Evolutionary conservation across 2,329 filamentous ascomycete genomes (phyloP), one percentile per base, ranked within the genome.

Genomic region (Macrophomina tecta): DNA sequence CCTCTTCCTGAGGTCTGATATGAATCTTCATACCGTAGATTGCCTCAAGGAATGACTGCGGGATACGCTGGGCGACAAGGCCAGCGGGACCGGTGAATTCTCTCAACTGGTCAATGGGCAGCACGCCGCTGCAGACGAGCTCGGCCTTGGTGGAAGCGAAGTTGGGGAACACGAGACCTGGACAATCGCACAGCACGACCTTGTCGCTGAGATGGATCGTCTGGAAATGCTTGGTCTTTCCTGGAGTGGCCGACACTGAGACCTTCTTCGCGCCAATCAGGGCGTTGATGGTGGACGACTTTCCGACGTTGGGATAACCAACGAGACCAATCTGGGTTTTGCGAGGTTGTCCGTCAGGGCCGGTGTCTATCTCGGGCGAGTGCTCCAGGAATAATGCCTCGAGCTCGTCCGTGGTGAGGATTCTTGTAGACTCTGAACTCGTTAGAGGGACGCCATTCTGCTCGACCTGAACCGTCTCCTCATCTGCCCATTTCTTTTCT

Each of bases 191-290:
- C 6, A 99, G 87, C 55, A 98, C 87, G 69, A 99, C 93, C 68
- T 89, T 88, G 0, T 95, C 91, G 68, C 91, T 95, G 38, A 99
- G 87, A 77, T 97, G 94, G 68, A 99, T 95, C 1, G 95, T 99
- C 80, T 99, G 95, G 83, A 99, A 99, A 75, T 99, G 95, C 83
- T 99, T 99, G 14, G 95, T 99, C 83, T 99, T 99, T 77, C 95
- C 95, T 4, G 95, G 95, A 1, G 95, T 99, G 14, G 94, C 91
- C 16, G 95, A 99, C 46, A 99, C 96, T 0, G 94, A 98, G 5
- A 99, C 95, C 82, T 98, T 99, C 83, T 98, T 99, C 65, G 95
- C 90, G 61, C 96, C 96, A 67, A 98, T 94, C n/a, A 99, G 87
- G 49, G 95, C 94, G 82, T 99, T 99, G 85, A 99, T 99, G 16